Evolutionary conservation across 2,329 filamentous ascomycete species (phyloP).

Genomic region (Colletotrichum tropicale): DNA sequence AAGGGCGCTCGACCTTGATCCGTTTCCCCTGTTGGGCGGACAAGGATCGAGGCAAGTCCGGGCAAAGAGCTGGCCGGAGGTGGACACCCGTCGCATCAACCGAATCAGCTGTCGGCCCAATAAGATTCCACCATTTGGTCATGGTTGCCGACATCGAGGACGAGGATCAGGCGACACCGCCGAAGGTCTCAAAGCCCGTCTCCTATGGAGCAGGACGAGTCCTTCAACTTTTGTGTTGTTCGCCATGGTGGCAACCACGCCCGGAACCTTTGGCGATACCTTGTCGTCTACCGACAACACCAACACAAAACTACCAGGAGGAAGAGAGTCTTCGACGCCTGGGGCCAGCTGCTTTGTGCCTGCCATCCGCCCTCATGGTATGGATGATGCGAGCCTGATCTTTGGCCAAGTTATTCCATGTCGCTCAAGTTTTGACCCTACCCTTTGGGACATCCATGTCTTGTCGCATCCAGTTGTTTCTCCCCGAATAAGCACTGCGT

Average conservation of each 20-base stretch:
- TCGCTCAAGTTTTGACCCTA: neutral
- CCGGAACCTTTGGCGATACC: neutral
- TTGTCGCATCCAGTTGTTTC: neutral
- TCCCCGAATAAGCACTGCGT: neutral
- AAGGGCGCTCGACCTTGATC: neutral
- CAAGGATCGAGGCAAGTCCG: neutral
- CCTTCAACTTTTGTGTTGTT: neutral
- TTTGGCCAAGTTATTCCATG: neutral
- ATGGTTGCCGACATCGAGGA: neutral
- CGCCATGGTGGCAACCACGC: neutral
- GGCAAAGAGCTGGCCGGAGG: neutral
- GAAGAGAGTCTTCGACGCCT: neutral
- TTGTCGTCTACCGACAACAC: neutral
- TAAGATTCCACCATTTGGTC: neutral
- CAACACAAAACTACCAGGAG: neutral
- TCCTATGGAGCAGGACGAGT: neutral
- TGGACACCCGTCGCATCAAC: neutral
- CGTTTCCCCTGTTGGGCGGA: neutral
- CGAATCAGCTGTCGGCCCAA: neutral
- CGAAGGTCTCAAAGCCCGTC: neutral
- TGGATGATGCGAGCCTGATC: neutral
- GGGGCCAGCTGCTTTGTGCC: neutral
- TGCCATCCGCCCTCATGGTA: neutral
- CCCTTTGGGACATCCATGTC: neutral
- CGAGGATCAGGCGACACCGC: neutral